These are phyloP conservation scores for Letharia columbiana DNA, from an alignment of 495 filamentous ascomycete genomes.

Conservation along the genomic window DNA sequence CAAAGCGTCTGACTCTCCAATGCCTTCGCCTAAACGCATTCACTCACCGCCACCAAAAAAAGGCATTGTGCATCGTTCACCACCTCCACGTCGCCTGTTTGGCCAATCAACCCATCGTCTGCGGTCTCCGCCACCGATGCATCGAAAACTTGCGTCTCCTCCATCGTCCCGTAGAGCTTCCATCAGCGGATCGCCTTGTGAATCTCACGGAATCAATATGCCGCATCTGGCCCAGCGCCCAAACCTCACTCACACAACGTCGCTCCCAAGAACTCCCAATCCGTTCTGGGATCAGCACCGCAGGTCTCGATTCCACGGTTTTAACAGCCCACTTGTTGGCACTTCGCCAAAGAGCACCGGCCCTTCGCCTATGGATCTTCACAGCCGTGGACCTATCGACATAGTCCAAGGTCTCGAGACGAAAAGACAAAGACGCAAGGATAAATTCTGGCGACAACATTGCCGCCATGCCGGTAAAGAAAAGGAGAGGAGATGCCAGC, in stretches of 20 bases:
- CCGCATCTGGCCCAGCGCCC: conserved; percentile 56
- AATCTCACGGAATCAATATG: conserved; percentile 39
- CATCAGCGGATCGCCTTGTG: conserved; percentile 36
- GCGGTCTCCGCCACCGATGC: conserved; percentile 52
- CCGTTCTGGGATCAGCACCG: conserved; percentile 52
- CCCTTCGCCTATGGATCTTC: conserved; percentile 35
- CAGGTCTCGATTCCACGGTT: conserved; percentile 23
- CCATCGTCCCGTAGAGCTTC: conserved; percentile 45
- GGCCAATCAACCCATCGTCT: conserved; percentile 61
- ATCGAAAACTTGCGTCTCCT: conserved; percentile 39
- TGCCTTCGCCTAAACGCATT: conserved; percentile 41
- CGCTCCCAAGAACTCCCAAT: conserved; percentile 63
- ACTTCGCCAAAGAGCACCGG: conserved; percentile 28
- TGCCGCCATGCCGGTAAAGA: conserved; percentile 58
- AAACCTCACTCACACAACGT: conserved; percentile 63
- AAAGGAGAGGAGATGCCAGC: conserved; percentile 52
- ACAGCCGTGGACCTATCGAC: conserved; percentile 80
- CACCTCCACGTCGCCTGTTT: conserved; percentile 57
- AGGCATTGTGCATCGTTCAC: conserved; percentile 39
- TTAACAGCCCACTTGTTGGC: conserved; percentile 34
- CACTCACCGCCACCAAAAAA: conserved; percentile 42
- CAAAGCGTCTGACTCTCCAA: conserved; percentile 23
- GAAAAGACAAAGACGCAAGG: conserved; percentile 81
- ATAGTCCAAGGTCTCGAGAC: conserved; percentile 94
- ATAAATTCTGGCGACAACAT: conserved; percentile 81